Conservation (phyloP, 2,329 filamentous ascomycete genomes). For the Immersiporthe knoxdaviesiana region DNA sequence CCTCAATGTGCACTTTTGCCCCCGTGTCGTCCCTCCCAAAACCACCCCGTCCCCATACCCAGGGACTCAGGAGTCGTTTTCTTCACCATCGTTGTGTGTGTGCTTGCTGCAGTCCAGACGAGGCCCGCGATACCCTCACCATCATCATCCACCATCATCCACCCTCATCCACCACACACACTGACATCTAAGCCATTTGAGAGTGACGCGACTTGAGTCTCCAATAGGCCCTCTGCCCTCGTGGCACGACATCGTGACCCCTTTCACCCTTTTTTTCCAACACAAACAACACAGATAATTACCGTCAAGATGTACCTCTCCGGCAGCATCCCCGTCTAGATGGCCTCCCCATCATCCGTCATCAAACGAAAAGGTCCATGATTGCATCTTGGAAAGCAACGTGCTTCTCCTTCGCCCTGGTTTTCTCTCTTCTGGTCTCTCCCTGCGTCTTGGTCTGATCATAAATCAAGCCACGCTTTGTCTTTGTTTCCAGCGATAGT, state of each 20-base stretch:
- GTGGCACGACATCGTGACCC: too few species aligned
- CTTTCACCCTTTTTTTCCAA: neutral
- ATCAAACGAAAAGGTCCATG: conserved; percentile 28
- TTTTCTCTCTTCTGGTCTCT: too few species aligned
- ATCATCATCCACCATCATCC: neutral
- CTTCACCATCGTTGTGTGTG: neutral
- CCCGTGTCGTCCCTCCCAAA: neutral
- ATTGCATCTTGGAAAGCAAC: conserved; percentile 22
- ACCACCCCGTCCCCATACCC: neutral
- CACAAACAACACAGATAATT: neutral
- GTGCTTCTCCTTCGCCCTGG: conserved; percentile 35
- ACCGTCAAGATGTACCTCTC: conserved; percentile 18
- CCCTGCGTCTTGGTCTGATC: conserved; percentile 2
- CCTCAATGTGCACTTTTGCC: too few species aligned
- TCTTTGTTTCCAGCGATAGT: conserved; percentile 21
- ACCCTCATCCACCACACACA: neutral
- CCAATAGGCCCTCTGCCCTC: neutral
- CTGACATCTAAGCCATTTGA: neutral
- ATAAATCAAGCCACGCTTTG: conserved; percentile 28
- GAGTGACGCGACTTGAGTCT: conserved; percentile 4
- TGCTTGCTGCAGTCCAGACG: neutral
- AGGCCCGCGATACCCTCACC: conserved; percentile 13
- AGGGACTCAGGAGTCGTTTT: neutral
- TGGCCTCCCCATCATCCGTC: conserved; percentile 36
- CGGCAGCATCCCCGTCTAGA: conserved; percentile 35